phyloP scores from a whole-genome alignment of 495 filamentous ascomycete genomes.

The Neurospora sp. region DNA sequence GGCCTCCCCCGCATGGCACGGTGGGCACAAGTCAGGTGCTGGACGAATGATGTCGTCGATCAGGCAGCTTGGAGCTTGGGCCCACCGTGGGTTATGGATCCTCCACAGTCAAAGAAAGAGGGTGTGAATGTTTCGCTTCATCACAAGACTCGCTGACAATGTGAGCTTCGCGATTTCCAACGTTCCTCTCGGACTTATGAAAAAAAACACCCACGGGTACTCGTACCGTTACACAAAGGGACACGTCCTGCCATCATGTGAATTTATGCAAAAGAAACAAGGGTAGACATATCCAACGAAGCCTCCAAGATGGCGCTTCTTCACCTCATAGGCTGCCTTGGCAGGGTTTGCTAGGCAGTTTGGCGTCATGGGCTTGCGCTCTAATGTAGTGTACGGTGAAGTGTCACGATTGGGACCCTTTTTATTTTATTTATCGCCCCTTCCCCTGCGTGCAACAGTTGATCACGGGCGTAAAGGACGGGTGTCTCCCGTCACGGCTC shows the following conservation, averaged over 20 bases:
- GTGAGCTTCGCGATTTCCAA: not conserved
- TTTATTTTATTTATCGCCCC: not conserved
- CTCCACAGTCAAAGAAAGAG: not conserved
- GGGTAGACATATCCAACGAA: not conserved
- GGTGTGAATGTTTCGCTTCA: not conserved
- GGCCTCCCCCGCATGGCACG: not conserved
- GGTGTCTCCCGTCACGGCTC: not conserved
- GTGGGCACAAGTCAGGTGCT: not conserved
- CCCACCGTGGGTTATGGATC: not conserved
- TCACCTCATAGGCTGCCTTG: not conserved
- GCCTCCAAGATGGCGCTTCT: not conserved
- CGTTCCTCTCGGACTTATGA: not conserved
- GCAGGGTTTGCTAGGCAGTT: not conserved
- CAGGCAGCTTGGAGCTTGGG: not conserved
- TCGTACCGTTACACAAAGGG: not conserved
- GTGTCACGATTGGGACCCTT: not conserved
- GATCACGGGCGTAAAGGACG: not conserved
- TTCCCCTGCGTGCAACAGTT: not conserved
- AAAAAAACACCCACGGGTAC: not conserved
- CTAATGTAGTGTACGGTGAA: not conserved
- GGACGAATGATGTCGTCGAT: not conserved
- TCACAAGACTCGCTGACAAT: not conserved
- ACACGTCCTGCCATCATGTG: not conserved
- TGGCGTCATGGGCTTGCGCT: not conserved
- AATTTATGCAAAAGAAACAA: not conserved